Percentiles rank a stretch among this genome's conserved stretches.
These are phyloP conservation scores for Letharia lupina DNA, from an alignment of 495 filamentous ascomycete species.

Conservation along the genomic window DNA sequence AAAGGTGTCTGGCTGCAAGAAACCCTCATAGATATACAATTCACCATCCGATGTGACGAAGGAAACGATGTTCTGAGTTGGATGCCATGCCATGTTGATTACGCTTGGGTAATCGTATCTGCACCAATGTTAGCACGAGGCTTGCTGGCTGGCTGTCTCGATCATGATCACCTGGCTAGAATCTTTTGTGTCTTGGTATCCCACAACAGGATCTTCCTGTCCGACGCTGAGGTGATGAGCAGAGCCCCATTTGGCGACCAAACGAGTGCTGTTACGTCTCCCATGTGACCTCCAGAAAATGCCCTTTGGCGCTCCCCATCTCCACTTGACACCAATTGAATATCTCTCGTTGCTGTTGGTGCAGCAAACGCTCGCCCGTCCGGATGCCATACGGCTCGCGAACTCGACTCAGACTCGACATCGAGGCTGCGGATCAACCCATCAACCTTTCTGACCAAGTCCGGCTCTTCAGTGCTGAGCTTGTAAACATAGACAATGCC, in stretches of 20 bases:
- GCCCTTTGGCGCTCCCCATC: slow-evolving; percentile 77
- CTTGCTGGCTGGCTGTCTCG: not conserved
- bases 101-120: slow-evolving; percentile 71
- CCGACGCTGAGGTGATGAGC: slow-evolving; percentile 70
- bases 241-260: slow-evolving; percentile 95
- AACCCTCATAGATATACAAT: slow-evolving; percentile 76
- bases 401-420: slow-evolving; percentile 65
- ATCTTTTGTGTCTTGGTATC: slow-evolving; percentile 78
- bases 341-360: slow-evolving; percentile 73
- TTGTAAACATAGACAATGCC: slow-evolving; percentile 87
- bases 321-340: slow-evolving; percentile 74
- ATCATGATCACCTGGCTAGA: slow-evolving; percentile 39
- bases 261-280: slow-evolving; percentile 74
- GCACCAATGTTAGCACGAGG: slow-evolving; percentile 21
- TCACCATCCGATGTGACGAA: slow-evolving; percentile 89
- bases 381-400: slow-evolving; percentile 81
- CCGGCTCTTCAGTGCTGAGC: slow-evolving; percentile 66
- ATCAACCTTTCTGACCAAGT: slow-evolving; percentile 73
- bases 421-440: slow-evolving; percentile 75
- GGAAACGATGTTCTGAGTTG: slow-evolving; percentile 73
- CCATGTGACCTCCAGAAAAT: slow-evolving; percentile 71
- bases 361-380: slow-evolving; percentile 87
- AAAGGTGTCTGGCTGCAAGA: slow-evolving; percentile 54
- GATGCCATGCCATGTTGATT: slow-evolving; percentile 84
- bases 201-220: slow-evolving; percentile 81